Percentiles rank a stretch among this genome's conserved stretches.
Evolutionary conservation across 768 basidiomycete genomes (phyloP).

Genomic region (Trametes gibbosa): DNA sequence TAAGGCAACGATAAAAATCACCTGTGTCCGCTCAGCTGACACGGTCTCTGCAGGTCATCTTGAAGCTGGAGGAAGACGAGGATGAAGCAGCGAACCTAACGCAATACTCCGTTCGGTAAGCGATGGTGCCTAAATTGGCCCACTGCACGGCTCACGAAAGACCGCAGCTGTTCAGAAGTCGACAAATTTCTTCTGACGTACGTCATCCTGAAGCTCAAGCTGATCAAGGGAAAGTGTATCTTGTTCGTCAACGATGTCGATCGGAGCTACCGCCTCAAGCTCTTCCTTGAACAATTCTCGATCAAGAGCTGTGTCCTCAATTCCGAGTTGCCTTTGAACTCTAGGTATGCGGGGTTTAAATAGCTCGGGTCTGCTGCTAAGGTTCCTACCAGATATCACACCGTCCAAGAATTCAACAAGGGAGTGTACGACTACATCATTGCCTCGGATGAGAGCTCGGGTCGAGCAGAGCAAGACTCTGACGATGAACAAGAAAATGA

Average conservation of each 20-base stretch:
- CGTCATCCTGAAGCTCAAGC: constrained; percentile 93
- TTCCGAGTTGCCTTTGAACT: constrained; percentile 92
- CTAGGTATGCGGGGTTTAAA: constrained; percentile 48
- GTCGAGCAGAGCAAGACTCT: constrained; percentile 48
- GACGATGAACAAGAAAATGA: constrained; percentile 40
- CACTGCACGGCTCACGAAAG: not conserved
- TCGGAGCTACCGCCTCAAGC: constrained; percentile 89
- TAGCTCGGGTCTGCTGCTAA: not conserved
- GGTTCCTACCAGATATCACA: constrained; percentile 69
- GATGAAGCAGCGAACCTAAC: constrained; percentile 78
- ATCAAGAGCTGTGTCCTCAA: constrained; percentile 96
- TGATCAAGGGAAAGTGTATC: constrained; percentile 94
- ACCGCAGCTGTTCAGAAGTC: constrained; percentile 77
- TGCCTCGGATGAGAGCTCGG: constrained; percentile 87
- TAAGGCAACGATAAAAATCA: constrained; percentile 36
- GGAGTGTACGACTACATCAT: constrained; percentile 99
- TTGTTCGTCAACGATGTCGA: constrained; percentile 97
- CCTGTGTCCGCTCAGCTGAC: not conserved
- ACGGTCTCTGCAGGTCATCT: constrained; percentile 56
- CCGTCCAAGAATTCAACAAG: constrained; percentile 97
- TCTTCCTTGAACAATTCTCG: constrained; percentile 98
- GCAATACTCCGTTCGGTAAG: constrained; percentile 80
- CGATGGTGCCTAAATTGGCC: not conserved
- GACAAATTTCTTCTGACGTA: constrained; percentile 98
- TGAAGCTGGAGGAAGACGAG: constrained; percentile 85